phyloP scores from a whole-genome alignment of 106 monocot species.

The Dactylorhiza incarnata region DNA sequence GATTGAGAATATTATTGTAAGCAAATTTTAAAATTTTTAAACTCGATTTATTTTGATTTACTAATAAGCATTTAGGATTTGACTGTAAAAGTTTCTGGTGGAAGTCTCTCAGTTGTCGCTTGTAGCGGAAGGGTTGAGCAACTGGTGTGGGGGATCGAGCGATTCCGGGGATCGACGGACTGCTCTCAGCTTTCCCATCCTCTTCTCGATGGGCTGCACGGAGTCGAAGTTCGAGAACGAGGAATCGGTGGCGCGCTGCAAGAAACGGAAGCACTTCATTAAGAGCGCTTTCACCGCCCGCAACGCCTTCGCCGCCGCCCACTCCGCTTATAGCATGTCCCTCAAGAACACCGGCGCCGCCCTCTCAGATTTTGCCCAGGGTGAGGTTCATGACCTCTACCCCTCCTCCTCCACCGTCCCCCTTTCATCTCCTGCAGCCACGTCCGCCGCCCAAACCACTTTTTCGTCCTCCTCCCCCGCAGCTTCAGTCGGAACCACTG shows the following conservation, averaged over 20 bases:
- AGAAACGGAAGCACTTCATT: slow-evolving; percentile 66
- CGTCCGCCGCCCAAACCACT: slow-evolving; percentile 7
- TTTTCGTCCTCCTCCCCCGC: slow-evolving; percentile 10
- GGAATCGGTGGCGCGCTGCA: slow-evolving; percentile 71
- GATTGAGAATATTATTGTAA: too few relatives aligned
- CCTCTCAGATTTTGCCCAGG: slow-evolving; percentile 59
- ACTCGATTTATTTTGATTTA: too few relatives aligned
- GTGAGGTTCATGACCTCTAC: slow-evolving; percentile 17
- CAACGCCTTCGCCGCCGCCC: slow-evolving; percentile 91
- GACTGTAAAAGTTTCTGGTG: too few relatives aligned
- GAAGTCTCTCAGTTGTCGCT: too few relatives aligned
- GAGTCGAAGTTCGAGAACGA: slow-evolving; percentile 82
- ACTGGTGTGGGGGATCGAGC: too few relatives aligned
- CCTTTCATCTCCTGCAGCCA: neutral
- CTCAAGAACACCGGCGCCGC: slow-evolving; percentile 81
- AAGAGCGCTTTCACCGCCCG: slow-evolving; percentile 50
- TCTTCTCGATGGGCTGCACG: slow-evolving; percentile 60
- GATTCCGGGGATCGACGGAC: too few relatives aligned
- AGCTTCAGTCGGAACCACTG: neutral
- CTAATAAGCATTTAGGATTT: too few relatives aligned
- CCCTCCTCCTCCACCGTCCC: slow-evolving; percentile 8
- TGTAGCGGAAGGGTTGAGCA: too few relatives aligned
- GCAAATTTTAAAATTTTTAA: too few relatives aligned
- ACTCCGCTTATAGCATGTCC: slow-evolving; percentile 56
- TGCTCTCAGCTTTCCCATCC: too few relatives aligned